These are phyloP conservation scores for Mycena polygramma DNA, from an alignment of 768 basidiomycete genomes.

Conservation along the genomic window DNA sequence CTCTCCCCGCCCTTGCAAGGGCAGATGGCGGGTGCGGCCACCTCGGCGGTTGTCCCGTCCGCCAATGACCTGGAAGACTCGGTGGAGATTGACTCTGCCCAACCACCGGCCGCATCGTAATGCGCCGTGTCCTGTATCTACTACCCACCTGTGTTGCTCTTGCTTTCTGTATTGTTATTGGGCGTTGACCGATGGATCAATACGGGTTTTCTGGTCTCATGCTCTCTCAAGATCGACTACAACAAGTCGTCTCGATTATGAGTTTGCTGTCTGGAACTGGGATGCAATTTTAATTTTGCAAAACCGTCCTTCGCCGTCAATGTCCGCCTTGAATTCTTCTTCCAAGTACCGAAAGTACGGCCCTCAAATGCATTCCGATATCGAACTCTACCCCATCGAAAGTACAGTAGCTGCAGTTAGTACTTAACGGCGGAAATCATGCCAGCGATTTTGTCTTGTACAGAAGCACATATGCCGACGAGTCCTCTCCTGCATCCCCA, in stretches of 20 bases:
- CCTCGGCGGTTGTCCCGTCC: conserved; percentile 80
- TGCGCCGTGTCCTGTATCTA: conserved; percentile 12
- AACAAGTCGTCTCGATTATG: too few relatives aligned
- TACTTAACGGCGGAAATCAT: conserved; percentile 11
- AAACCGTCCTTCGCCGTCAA: too few relatives aligned
- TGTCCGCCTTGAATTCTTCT: too few relatives aligned
- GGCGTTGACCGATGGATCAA: conserved; percentile 1
- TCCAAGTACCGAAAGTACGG: too few relatives aligned
- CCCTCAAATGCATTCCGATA: too few relatives aligned
- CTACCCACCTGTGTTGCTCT: not conserved
- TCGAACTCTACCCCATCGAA: not conserved
- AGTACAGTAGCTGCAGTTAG: not conserved
- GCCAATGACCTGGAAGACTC: conserved; percentile 72
- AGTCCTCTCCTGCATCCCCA: conserved; percentile 76
- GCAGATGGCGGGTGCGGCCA: conserved; percentile 71
- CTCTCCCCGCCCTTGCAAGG: conserved; percentile 65
- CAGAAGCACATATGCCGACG: conserved; percentile 89
- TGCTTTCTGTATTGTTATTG: conserved; percentile 34
- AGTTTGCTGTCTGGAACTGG: too few relatives aligned
- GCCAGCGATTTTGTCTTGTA: conserved; percentile 73
- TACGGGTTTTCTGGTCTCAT: too few relatives aligned
- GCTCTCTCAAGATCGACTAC: too few relatives aligned
- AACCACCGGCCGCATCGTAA: conserved; percentile 2
- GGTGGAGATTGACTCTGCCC: conserved; percentile 26
- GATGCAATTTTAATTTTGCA: too few relatives aligned